Base-by-base conservation (phyloP, 2,329 filamentous ascomycete genomes). In the Drechslerella dactyloides region DNA sequence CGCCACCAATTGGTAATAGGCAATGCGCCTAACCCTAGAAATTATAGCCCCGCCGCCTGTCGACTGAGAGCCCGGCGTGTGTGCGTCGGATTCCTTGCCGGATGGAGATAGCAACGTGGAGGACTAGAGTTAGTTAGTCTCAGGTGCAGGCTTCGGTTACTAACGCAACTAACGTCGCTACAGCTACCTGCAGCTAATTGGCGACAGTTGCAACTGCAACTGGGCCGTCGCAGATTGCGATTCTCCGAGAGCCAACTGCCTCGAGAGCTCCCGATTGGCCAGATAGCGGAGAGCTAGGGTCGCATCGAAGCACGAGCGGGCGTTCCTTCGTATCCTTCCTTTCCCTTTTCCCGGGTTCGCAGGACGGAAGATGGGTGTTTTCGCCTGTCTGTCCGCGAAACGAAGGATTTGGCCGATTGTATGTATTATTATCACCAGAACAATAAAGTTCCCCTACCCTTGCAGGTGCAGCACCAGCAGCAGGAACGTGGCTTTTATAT, bases 401-500 rank as follows among this genome's bases (percentile, higher is more conserved):
- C 46, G 57, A 61, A 69, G 23, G 58, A 63, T 63, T 58, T 62
- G 65, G 54, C 58, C 52, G 60, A 51, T 17, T 42, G 54, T 21
- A 48, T 58, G 17, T 35, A 30, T n/a, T 40, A 33, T 33, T 44
- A 52, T 44, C 59, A 35, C 35, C 30, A 46, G 27, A 63, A 58
- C 65, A 58, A 69, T 69, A 69, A 69, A 53, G 65, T 69, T 70
- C 55, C 54, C 55, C 51, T 21, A 55, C 50, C 53, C 66, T 59
- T 70, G 59, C 59, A 59, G 51, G 54, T 44, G 57, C 40, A 30
- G 27, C 27, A 33, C 4, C 44, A 51, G 58, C 60, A 63, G 66
- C 66, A 64, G 59, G 66, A 70, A 70, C 66, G 66, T 70, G 59
- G 66, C 66, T 70, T 60, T 63, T 58, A 69, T 70, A 64, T 60